phyloP scores from a whole-genome alignment of 129 eudicot species.

The Flaveria trinervia region DNA sequence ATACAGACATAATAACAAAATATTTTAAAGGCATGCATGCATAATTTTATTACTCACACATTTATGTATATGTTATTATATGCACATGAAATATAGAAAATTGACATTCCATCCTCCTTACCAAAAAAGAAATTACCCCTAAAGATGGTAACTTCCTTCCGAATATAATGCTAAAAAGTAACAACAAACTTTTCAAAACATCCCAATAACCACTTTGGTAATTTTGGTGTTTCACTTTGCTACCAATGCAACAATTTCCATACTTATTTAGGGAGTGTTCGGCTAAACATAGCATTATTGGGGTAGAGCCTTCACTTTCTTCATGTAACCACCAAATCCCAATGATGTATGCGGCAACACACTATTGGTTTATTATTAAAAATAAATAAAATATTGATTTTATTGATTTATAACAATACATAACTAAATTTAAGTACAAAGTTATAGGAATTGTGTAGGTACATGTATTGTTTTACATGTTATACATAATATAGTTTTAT shows the following conservation, averaged over 20 bases:
- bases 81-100: neutral
- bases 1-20: too few species aligned
- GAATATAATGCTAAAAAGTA: conserved; percentile 13
- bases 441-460: too few species aligned
- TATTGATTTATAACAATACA: neutral
- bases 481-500: too few species aligned
- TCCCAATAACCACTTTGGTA: conserved; percentile 20
- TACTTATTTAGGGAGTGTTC: conserved; percentile 12
- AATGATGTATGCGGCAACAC: conserved; percentile 25
- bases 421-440: too few species aligned
- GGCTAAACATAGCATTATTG: conserved; percentile 33
- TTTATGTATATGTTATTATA: neutral
- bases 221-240: conserved; percentile 23
- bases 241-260: neutral
- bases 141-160: conserved; percentile 28
- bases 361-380: neutral
- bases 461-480: too few species aligned
- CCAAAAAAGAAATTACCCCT: neutral
- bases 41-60: neutral
- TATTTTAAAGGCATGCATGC: neutral
- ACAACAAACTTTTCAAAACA: neutral
- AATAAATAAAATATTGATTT: neutral
- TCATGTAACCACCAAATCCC: conserved; percentile 29
- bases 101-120: neutral
- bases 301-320: conserved; percentile 19